Base-by-base conservation (phyloP, 306 rosid species). In the Begonia loranthoides region DNA sequence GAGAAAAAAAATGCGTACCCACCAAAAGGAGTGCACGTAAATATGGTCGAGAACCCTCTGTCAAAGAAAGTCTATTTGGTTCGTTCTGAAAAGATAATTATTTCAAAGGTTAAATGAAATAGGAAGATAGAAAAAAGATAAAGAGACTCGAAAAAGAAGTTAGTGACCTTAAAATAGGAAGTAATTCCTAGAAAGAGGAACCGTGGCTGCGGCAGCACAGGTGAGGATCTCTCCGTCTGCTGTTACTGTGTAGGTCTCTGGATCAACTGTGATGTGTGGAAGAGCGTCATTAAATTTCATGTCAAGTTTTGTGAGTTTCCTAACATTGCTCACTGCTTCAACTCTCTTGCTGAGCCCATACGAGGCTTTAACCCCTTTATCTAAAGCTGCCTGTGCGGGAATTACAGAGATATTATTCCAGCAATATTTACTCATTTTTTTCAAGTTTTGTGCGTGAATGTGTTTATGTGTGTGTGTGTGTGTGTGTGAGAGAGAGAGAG, bases 221-320 rank as follows among this genome's bases (percentile, higher is more conserved):
- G 80, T 65, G 14, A 90, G 83, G 68, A 86, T 73, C 79, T 72
- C 80, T 4, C 81, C 87, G 19, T 90, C 78, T 40, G 86, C 99
- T 28, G 70, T 78, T 16, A 86, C 99, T 0, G 55, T 68, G 72
- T 76, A 90, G 45, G 77, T 66, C 66, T 90, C 99, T 0, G 97
- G 95, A 52, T 90, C 97, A 49, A 90, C 97, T 15, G 71, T 68
- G 60, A 90, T 90, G 43, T 60, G 13, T 38, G 97, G 97, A 54
- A 85, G 94, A 12, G 95, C 67, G 4, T 85, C 71, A 14, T 85
- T 90, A 61, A 87, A 83, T 65, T 76, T 76, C 97, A 90, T 90
- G 78, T 90, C 94, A 10, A 71, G 81, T 74, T 90, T 90, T 41
- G 71, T 78, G 34, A 90, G 85, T 12, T 51, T 73, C 73, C 92